phyloP scores from a whole-genome alignment of 2,329 filamentous ascomycete species.

The Claviceps humidiphila region DNA sequence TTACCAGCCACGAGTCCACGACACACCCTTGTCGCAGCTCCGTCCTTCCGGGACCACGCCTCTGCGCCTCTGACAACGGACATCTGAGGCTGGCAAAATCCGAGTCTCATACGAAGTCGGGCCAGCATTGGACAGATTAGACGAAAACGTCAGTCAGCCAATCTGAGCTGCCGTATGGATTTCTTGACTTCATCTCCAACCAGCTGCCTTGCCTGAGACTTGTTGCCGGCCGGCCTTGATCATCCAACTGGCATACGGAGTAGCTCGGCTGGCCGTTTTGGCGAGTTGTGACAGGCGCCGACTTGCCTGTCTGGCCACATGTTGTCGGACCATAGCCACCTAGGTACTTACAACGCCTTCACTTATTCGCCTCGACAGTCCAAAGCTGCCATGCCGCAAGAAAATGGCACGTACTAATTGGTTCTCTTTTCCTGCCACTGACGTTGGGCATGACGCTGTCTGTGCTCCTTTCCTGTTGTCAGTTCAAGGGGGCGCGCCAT shows the following conservation, averaged over 20 bases:
- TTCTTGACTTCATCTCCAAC: neutral
- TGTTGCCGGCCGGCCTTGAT: neutral
- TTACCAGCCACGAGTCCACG: constrained; percentile 1
- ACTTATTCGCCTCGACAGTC: neutral
- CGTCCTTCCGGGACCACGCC: constrained; percentile 3
- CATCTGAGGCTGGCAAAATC: constrained; percentile 1
- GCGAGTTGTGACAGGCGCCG: neutral
- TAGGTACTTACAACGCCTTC: neutral
- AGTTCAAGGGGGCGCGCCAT: neutral
- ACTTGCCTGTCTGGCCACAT: neutral
- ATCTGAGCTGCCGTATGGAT: neutral
- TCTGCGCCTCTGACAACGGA: constrained; percentile 2
- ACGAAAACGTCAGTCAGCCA: neutral
- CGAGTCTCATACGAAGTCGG: neutral
- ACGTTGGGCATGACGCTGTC: neutral
- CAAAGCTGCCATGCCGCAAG: neutral
- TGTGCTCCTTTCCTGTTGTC: constrained; percentile 1
- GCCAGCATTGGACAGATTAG: neutral
- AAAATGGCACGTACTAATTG: too few species aligned
- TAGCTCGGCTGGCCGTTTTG: neutral
- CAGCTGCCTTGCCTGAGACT: neutral
- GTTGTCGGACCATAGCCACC: neutral
- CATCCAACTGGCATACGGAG: neutral
- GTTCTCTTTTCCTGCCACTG: neutral
- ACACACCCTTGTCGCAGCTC: constrained; percentile 4